A percentile compares a stretch with the other conserved stretches of the same genome.
Conservation (phyloP, 148 eudicot genomes). For the Euryodendron excelsum region DNA sequence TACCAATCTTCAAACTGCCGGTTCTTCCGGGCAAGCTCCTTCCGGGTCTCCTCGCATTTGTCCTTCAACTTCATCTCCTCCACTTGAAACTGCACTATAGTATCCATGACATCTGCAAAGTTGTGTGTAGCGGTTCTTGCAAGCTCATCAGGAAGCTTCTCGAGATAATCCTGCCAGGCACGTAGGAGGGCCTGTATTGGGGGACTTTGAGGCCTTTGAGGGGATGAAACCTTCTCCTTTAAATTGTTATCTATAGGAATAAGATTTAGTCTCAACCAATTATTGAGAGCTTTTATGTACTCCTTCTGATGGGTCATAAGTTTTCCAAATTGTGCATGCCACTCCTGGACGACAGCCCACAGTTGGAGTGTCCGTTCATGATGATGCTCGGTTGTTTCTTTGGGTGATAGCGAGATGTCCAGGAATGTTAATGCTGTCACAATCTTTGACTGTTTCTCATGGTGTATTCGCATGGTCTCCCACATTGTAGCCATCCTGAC, state of each 20-base stretch:
- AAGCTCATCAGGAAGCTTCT: constrained; percentile 71
- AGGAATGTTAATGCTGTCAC: constrained; percentile 37
- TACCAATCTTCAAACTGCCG: constrained; percentile 75
- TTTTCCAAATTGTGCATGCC: constrained; percentile 61
- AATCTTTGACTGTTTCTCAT: constrained; percentile 57
- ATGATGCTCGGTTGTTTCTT: constrained; percentile 78
- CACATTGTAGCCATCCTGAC: constrained; percentile 93
- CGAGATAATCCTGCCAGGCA: constrained; percentile 72
- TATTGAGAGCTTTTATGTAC: constrained; percentile 63
- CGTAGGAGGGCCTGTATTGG: constrained; percentile 67
- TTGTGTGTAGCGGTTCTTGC: constrained; percentile 60
- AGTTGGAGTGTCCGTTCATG: constrained; percentile 69
- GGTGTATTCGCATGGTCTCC: constrained; percentile 65
- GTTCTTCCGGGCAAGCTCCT: constrained; percentile 49
- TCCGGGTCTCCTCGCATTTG: constrained; percentile 62
- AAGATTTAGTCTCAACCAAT: constrained; percentile 81
- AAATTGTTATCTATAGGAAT: constrained; percentile 80
- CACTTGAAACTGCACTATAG: constrained; percentile 58
- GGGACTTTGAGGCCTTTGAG: constrained; percentile 61
- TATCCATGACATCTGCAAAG: constrained; percentile 60
- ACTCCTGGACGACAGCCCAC: constrained; percentile 51
- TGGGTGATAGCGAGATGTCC: constrained; percentile 59
- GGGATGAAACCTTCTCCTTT: constrained; percentile 83
- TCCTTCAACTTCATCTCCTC: constrained; percentile 69
- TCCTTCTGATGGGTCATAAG: constrained; percentile 70